Evolutionary conservation across 2,329 filamentous ascomycete species (phyloP), one percentile per base, ranked within the genome.

Genomic region (Spiromastix sp.): DNA sequence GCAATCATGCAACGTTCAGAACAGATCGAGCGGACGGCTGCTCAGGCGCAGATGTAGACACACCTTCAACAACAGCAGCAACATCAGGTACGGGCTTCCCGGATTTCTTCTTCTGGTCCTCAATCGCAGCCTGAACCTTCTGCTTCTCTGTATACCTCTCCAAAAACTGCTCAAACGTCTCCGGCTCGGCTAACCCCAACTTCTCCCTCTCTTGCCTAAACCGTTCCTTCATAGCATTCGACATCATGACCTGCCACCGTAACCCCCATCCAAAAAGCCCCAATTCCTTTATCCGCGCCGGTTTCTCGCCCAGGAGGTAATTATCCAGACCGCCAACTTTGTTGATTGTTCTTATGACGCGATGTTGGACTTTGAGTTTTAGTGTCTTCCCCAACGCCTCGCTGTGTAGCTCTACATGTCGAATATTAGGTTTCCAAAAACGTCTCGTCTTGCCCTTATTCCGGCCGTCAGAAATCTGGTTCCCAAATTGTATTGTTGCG

Each of bases 181-280:
- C 48, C 28, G 52, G 58, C 36, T 66, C 61, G 16, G 70, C 64
- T 39, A 94, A 52, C 0, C 85, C 83, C 32, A 91, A 56, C 13
- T 64, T 64, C 39, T 67, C 62, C 41, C 85, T 68, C 64, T 94
- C 70, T 32, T 63, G 56, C 27, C 71, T 70, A 52, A 86, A 83
- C 45, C 73, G 67, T 46, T 72, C 70, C 56, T 78, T 76, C 33
- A 93, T 72, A 13, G 64, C 62, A 1, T 68, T 64, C 4, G 78
- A 86, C 64, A 89, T 84, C 79, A 95, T 85, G 42, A 98, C 68
- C 42, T 83, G 74, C 83, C 86, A 95, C 45, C 91, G 70, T 51
- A 98, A 64, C 48, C 79, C 76, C 91, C 91, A 98, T 5, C 91
- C 91, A 45, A 81, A 81, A 34, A 89, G 77, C 4, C 91, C 91